Evolutionary conservation across 1,284 basidiomycete genomes (phyloP).

Genomic region (Grifola frondosa): DNA sequence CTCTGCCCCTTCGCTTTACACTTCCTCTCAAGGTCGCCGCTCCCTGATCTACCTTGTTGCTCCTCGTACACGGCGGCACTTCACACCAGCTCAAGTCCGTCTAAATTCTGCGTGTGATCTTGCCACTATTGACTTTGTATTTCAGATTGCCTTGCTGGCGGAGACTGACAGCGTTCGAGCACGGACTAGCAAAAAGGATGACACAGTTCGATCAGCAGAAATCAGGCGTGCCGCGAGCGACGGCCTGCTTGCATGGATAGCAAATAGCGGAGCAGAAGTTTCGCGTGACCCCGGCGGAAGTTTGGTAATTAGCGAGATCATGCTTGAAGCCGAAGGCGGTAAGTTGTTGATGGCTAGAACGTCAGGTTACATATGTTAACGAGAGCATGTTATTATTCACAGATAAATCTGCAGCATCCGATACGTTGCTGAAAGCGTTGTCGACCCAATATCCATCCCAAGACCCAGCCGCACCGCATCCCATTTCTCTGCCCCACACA

Average conservation of each 20-base stretch:
- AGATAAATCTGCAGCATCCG: constrained; percentile 72
- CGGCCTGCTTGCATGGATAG: constrained; percentile 66
- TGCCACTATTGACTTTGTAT: background rate
- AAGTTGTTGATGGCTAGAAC: constrained; percentile 25
- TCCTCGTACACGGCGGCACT: constrained; percentile 77
- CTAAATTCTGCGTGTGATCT: background rate
- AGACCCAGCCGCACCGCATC: constrained; percentile 51
- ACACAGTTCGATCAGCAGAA: constrained; percentile 60
- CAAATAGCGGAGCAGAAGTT: constrained; percentile 55
- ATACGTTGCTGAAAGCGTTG: constrained; percentile 59
- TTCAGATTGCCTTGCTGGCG: constrained; percentile 60
- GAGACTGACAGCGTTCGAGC: constrained; percentile 67
- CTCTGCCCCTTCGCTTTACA: constrained; percentile 53
- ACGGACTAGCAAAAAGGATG: constrained; percentile 80
- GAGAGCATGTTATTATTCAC: constrained; percentile 1
- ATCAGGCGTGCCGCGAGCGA: constrained; percentile 69
- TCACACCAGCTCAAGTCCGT: constrained; percentile 62
- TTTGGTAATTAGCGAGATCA: constrained; percentile 73
- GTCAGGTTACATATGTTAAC: background rate
- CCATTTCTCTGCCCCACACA: constrained; percentile 77
- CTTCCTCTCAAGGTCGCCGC: constrained; percentile 67
- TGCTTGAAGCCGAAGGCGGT: constrained; percentile 84
- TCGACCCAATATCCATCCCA: constrained; percentile 54
- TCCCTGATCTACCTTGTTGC: constrained; percentile 79
- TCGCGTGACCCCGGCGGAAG: constrained; percentile 77